phyloP scores from a whole-genome alignment of 2,329 filamentous ascomycete genomes.

The Botrytis cinerea region DNA sequence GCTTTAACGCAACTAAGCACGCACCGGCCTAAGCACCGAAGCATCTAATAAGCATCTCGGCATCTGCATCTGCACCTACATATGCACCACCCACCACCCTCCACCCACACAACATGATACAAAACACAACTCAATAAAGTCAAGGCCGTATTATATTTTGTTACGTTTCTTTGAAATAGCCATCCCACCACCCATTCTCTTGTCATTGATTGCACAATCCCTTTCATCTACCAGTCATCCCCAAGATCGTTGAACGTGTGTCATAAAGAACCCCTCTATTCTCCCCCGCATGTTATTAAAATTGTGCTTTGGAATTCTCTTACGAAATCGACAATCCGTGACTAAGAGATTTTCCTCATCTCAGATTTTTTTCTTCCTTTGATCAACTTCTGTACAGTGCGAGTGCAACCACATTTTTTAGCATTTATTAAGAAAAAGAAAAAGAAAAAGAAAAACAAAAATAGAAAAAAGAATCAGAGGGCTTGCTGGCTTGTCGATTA shows the following conservation, averaged over 20 bases:
- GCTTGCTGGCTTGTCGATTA: background rate
- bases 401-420: slow-evolving; percentile 19
- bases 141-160: background rate
- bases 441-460: background rate
- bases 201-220: background rate
- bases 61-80: background rate
- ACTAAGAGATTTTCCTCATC: slow-evolving; percentile 22
- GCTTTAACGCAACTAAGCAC: background rate
- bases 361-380: slow-evolving; percentile 19
- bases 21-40: background rate
- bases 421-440: background rate
- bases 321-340: slow-evolving; percentile 22
- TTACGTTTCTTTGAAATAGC: background rate
- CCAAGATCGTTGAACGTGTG: slow-evolving; percentile 1
- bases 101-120: background rate
- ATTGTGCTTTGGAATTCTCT: slow-evolving; percentile 13
- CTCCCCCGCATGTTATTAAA: slow-evolving; percentile 20
- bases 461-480: background rate
- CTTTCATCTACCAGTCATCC: slow-evolving; percentile 2
- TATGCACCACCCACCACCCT: background rate
- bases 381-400: slow-evolving; percentile 21
- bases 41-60: background rate
- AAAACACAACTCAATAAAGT: background rate
- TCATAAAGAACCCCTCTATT: slow-evolving; percentile 15
- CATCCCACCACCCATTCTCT: background rate